Evolutionary conservation across 1,139 yeast genomes (phyloP).

Genomic region (Candida smagusa): DNA sequence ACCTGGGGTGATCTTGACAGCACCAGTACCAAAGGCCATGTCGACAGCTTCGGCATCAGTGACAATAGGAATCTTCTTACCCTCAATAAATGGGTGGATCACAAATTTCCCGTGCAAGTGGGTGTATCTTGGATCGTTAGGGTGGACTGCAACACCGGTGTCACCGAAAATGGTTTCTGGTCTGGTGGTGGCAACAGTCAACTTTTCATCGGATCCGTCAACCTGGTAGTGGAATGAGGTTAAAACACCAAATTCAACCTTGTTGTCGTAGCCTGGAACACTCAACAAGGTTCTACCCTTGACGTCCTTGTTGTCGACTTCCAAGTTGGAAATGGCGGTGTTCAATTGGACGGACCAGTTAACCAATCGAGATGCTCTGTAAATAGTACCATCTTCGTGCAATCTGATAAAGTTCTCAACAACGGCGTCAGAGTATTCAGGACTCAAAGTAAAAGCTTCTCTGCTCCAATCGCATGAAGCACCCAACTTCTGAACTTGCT

Average conservation of each 20-base stretch:
- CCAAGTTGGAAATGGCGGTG: constrained; percentile 94
- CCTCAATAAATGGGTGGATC: constrained; percentile 81
- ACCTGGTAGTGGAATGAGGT: constrained; percentile 92
- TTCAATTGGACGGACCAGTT: constrained; percentile 96
- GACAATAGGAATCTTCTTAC: constrained; percentile 77
- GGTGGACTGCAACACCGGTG: constrained; percentile 96
- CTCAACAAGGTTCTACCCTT: constrained; percentile 76
- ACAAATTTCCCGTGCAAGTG: constrained; percentile 94
- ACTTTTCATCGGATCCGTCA: constrained; percentile 81
- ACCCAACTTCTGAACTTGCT: constrained; percentile 83
- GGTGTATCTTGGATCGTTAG: constrained; percentile 85
- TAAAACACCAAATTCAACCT: constrained; percentile 92
- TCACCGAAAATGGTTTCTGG: constrained; percentile 98
- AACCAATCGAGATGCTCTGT: constrained; percentile 89
- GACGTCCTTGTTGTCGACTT: constrained; percentile 89
- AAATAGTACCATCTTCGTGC: constrained; percentile 93
- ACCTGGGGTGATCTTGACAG: constrained; percentile 97
- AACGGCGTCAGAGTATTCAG: constrained; percentile 75
- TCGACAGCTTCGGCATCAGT: constrained; percentile 93
- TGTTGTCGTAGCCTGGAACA: constrained; percentile 88
- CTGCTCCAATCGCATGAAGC: constrained; percentile 96
- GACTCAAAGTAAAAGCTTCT: constrained; percentile 91
- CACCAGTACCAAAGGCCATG: constrained; percentile 99
- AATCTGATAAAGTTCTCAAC: constrained; percentile 86
- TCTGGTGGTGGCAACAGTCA: constrained; percentile 96